Evolutionary conservation across 1,284 basidiomycete species (phyloP).

Genomic region (Athelia sp.): DNA sequence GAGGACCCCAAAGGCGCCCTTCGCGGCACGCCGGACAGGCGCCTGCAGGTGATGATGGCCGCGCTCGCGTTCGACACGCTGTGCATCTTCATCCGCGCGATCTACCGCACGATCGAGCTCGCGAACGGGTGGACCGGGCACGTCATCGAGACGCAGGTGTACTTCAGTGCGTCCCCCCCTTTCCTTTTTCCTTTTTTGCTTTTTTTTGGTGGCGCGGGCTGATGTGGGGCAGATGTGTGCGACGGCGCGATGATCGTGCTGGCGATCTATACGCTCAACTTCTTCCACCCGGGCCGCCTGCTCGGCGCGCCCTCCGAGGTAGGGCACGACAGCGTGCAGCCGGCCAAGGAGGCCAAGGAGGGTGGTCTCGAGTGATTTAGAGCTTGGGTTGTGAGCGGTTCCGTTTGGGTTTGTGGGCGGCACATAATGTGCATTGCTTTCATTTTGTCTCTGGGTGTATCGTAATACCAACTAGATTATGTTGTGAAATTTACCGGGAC

Average conservation of each 20-base stretch:
- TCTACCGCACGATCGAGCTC: constrained; percentile 35
- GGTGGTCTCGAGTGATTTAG: no score
- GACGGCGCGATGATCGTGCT: constrained; percentile 27
- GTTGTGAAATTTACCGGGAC: no score
- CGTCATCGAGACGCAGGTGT: constrained; percentile 30
- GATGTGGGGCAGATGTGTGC: constrained; percentile 19
- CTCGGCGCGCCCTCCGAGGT: no score
- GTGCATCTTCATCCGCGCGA: constrained; percentile 33
- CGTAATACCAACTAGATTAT: no score
- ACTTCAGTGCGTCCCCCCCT: constrained; percentile 27
- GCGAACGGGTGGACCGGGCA: constrained; percentile 29
- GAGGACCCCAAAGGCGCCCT: constrained; percentile 3
- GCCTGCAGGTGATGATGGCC: constrained; percentile 21
- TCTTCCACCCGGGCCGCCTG: constrained; percentile 19
- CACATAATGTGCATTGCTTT: no score
- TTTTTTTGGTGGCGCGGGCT: not conserved
- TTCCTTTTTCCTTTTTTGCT: not conserved
- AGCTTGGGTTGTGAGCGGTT: no score
- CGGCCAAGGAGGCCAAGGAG: no score
- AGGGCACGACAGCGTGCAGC: no score
- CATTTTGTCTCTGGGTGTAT: no score
- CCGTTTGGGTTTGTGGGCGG: no score
- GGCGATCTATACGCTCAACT: constrained; percentile 21
- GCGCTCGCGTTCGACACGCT: constrained; percentile 27
- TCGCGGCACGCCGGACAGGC: constrained; percentile 9